Evolutionary conservation across 768 basidiomycete species (phyloP).

Genomic region (Kwoniella botswanensis): DNA sequence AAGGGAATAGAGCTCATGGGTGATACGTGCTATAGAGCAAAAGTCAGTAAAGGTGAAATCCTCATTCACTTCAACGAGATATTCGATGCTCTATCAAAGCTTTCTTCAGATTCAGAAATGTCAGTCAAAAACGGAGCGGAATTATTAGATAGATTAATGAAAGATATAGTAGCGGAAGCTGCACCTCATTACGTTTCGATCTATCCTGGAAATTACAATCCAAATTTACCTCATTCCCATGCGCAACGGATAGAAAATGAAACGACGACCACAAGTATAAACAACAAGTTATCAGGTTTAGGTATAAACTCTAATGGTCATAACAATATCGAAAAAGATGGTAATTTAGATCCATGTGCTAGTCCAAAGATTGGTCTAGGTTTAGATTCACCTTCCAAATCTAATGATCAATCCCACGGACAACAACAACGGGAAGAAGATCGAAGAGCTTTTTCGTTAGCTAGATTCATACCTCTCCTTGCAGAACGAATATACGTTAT

Average conservation of each 20-base stretch:
- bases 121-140: constrained; percentile 99
- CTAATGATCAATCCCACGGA: constrained; percentile 49
- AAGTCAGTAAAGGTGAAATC: constrained; percentile 93
- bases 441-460: constrained; percentile 81
- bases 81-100: constrained; percentile 93
- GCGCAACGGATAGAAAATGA: constrained; percentile 7
- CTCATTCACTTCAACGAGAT: constrained; percentile 97
- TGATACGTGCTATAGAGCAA: constrained; percentile 34
- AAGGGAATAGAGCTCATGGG: constrained; percentile 11
- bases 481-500: constrained; percentile 92
- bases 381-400: constrained; percentile 48
- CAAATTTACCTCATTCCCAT: constrained; percentile 21
- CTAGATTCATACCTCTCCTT: constrained; percentile 91
- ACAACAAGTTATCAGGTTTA: constrained; percentile 22
- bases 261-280: background rate
- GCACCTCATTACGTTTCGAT: constrained; percentile 92
- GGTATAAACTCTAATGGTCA: constrained; percentile 18
- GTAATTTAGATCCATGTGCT: constrained; percentile 56
- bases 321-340: constrained; percentile 59
- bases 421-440: constrained; percentile 61
- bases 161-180: constrained; percentile 96
- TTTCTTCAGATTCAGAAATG: constrained; percentile 90
- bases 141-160: constrained; percentile 91
- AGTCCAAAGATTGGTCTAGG: constrained; percentile 31
- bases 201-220: constrained; percentile 61